Evolutionary conservation across 345 rosid genomes (phyloP).

Genomic region (Heritiera littoralis): DNA sequence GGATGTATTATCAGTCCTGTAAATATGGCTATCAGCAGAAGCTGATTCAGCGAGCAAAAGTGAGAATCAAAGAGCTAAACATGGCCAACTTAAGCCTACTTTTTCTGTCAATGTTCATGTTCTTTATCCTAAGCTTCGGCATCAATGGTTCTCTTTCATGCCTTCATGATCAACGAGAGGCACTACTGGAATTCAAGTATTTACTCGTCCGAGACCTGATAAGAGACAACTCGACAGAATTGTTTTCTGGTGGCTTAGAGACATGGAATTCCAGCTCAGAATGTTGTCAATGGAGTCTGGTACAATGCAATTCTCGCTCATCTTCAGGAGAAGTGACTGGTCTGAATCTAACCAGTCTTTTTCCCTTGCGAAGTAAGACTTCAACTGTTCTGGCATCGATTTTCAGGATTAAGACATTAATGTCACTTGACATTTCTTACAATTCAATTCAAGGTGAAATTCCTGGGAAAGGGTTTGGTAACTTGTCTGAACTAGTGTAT

Average conservation of each 20-base stretch:
- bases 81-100: conserved; percentile 9
- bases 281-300: conserved; percentile 27
- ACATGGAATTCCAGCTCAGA: conserved; percentile 26
- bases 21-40: neutral
- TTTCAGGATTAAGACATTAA: conserved; percentile 12
- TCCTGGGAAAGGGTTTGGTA: conserved; percentile 34
- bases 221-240: neutral
- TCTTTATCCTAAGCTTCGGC: neutral
- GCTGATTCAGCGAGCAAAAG: neutral
- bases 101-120: neutral
- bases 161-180: conserved; percentile 25
- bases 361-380: neutral
- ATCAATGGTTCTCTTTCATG: conserved; percentile 5
- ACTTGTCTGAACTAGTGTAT: conserved; percentile 29
- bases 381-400: conserved; percentile 21
- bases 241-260: conserved; percentile 5
- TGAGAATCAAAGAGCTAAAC: neutral
- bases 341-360: neutral
- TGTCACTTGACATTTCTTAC: conserved; percentile 22
- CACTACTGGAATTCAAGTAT: conserved; percentile 31
- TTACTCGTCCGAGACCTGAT: neutral
- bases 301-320: conserved; percentile 17
- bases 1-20: neutral
- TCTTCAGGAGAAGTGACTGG: conserved; percentile 15
- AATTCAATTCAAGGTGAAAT: conserved; percentile 35